phyloP scores from a whole-genome alignment of 2,329 filamentous ascomycete genomes.

The Nannizzia gypsea region DNA sequence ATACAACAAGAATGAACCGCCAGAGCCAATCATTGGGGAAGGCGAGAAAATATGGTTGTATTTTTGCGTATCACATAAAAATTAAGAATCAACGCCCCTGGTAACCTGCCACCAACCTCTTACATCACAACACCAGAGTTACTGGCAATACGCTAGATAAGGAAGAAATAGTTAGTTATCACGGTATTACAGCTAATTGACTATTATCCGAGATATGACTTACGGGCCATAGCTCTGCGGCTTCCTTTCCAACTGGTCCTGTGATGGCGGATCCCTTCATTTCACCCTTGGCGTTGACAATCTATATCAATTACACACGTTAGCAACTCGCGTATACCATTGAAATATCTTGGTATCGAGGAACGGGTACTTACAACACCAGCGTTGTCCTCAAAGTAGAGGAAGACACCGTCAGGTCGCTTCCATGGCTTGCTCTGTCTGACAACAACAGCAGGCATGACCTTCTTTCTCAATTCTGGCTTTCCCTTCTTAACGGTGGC shows the following conservation, averaged over 20 bases:
- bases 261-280: slow-evolving; percentile 99
- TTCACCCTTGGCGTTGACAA: slow-evolving; percentile 99
- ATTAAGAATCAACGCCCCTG: slow-evolving; percentile 12
- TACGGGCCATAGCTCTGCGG: slow-evolving; percentile 98
- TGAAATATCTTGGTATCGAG: neutral
- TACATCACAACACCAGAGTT: slow-evolving; percentile 99
- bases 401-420: slow-evolving; percentile 93
- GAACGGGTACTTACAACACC: slow-evolving; percentile 65
- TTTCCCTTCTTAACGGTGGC: slow-evolving; percentile 99
- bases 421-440: slow-evolving; percentile 99
- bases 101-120: slow-evolving; percentile 30
- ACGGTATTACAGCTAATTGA: neutral
- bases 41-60: slow-evolving; percentile 9
- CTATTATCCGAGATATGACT: slow-evolving; percentile 31
- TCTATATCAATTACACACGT: slow-evolving; percentile 40
- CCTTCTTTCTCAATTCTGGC: slow-evolving; percentile 99
- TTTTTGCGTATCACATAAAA: slow-evolving; percentile 15
- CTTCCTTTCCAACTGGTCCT: slow-evolving; percentile 98
- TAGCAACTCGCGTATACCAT: neutral
- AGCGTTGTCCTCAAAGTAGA: slow-evolving; percentile 99
- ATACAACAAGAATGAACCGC: slow-evolving; percentile 2
- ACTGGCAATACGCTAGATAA: slow-evolving; percentile 80
- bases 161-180: neutral
- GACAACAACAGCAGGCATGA: slow-evolving; percentile 98
- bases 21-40: neutral